Base-by-base conservation (phyloP, 2,329 filamentous ascomycete species). In the Paecilomyces variotii region DNA sequence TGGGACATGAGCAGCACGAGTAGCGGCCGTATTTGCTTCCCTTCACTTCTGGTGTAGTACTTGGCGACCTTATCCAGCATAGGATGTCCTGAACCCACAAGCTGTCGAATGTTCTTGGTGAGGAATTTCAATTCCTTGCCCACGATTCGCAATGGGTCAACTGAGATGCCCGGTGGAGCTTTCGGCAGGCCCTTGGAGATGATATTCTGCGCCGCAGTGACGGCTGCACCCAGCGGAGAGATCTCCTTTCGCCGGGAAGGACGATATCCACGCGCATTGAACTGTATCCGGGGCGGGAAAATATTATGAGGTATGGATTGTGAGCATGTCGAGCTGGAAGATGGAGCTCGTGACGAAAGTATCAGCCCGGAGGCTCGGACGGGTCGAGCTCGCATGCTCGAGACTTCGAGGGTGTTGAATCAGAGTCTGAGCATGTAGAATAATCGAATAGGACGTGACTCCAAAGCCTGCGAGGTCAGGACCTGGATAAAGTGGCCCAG, bases 41-140 rank as follows among this genome's bases (percentile, higher is more conserved):
- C 94, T 80, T 97, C 91, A 60, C 90, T 90, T 69, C 93, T 89
- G 25, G 94, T 96, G 75, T 99, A 99, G 80, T 99, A 99, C 77
- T 99, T 99, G 56, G 94, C 91, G 28, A 92, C 93, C 50, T 90
- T 92, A 71, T 97, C 94, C 60, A 99, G 83, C 53, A 92, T 91
- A 0, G 94, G 94, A 71, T 99, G 93, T 4, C 93, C 93, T 0
- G 92, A 97, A 4, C 93, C 93, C 14, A 97, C 80, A n/a, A 97
- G 81, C 71, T 95, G 89, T 61, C 90, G 84, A 74, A 97, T 96
- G 68, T 97, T 96, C 57, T 91, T 91, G 10, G 90, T 96, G 69
- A 97, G 78, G 68, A 92, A 95, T 76, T 96, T 94, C 87, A 99
- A 90, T 80, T 97, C 93, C 77, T 96, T 95, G 62, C 90, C 93